Evolutionary conservation across 1,284 basidiomycete species (phyloP).

Genomic region (Puccinia triticina): DNA sequence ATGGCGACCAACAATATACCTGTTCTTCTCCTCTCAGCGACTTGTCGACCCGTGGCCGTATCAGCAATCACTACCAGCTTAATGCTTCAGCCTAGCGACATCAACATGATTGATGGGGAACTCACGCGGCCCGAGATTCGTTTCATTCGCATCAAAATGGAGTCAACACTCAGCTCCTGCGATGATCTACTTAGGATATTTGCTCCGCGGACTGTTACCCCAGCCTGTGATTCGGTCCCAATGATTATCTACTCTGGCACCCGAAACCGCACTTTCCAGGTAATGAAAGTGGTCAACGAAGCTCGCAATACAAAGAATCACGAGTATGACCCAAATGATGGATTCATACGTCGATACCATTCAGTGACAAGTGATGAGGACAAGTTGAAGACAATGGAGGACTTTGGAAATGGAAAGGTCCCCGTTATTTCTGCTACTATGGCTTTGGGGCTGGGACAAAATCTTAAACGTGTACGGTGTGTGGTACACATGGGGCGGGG

Average conservation of each 20-base stretch:
- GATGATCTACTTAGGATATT: too few species aligned
- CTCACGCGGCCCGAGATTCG: too few species aligned
- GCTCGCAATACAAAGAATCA: neutral
- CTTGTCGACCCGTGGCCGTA: too few species aligned
- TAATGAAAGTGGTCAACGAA: neutral
- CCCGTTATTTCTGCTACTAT: neutral
- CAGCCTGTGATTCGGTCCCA: too few species aligned
- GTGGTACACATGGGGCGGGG: neutral
- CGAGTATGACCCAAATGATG: neutral
- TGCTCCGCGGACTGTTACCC: too few species aligned
- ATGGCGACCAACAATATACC: too few species aligned
- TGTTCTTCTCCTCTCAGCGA: too few species aligned
- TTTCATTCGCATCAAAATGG: too few species aligned
- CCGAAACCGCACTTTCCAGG: neutral
- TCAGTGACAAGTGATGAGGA: neutral
- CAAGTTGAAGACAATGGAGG: neutral
- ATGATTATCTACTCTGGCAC: neutral
- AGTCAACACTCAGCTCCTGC: too few species aligned
- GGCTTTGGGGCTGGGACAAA: slow-evolving; percentile 1
- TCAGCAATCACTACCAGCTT: too few species aligned
- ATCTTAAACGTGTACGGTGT: neutral
- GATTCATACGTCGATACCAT: neutral
- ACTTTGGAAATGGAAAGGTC: neutral
- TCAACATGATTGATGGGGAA: too few species aligned
- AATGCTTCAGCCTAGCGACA: too few species aligned